Conservation (phyloP, 139 green algal species). For the Chlorella sorokiniana region DNA sequence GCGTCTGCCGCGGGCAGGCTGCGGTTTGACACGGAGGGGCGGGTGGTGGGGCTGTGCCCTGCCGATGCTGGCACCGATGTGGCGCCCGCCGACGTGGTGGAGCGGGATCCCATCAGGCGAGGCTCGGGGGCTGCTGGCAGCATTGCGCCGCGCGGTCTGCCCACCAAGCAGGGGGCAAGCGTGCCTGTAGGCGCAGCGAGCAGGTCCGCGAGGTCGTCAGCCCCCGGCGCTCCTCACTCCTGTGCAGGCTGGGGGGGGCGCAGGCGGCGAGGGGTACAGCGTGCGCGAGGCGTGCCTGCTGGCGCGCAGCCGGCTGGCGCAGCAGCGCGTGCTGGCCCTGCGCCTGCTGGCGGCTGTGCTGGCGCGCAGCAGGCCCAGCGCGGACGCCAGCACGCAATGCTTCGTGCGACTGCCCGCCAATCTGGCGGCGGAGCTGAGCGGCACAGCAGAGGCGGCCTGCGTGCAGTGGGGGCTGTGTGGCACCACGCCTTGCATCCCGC, state of each 20-base stretch:
- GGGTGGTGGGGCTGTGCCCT: neutral
- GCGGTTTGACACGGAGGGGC: slow-evolving; percentile 28
- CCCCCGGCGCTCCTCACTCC: neutral
- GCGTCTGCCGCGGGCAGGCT: slow-evolving; percentile 9
- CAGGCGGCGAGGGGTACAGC: slow-evolving; percentile 53
- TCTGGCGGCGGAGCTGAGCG: slow-evolving; percentile 1
- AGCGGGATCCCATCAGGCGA: slow-evolving; percentile 28
- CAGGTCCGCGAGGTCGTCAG: too few relatives aligned
- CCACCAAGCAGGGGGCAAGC: neutral
- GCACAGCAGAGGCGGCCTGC: neutral
- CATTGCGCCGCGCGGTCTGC: neutral
- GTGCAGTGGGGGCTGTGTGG: slow-evolving; percentile 50
- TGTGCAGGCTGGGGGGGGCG: slow-evolving; percentile 5
- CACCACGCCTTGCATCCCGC: slow-evolving; percentile 51
- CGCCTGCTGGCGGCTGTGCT: slow-evolving; percentile 57
- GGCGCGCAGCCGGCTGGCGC: slow-evolving; percentile 49
- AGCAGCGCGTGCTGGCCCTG: slow-evolving; percentile 61
- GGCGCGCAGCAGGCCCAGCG: slow-evolving; percentile 26
- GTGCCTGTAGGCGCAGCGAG: neutral
- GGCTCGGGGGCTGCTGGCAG: neutral
- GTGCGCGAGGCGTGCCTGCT: slow-evolving; percentile 64
- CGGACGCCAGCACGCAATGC: neutral
- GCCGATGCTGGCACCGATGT: neutral
- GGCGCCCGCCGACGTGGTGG: slow-evolving; percentile 17
- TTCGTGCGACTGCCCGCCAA: neutral